These are phyloP conservation scores for Eutrema heterophyllum DNA, from an alignment of 345 rosid species.

Conservation along the genomic window DNA sequence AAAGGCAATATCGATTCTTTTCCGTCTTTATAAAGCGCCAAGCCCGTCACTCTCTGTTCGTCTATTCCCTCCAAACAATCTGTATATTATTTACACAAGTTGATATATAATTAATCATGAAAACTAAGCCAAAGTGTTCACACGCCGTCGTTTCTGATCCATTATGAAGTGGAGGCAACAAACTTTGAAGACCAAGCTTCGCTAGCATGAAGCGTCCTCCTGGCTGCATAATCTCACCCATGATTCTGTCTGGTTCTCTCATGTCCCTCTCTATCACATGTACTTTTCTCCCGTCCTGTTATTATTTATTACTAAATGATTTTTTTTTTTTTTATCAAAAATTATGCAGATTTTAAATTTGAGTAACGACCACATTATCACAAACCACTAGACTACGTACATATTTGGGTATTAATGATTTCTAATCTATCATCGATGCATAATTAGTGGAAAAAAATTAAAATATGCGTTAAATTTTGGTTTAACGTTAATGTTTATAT, in stretches of 20 bases:
- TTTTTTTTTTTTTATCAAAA: too few relatives aligned
- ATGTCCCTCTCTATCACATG: slow-evolving; percentile 57
- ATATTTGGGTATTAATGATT: background rate
- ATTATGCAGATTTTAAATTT: too few relatives aligned
- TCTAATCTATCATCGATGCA: background rate
- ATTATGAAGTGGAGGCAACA: background rate
- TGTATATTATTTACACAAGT: background rate
- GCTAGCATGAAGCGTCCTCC: slow-evolving; percentile 56
- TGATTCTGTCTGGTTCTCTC: slow-evolving; percentile 50
- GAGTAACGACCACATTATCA: too few relatives aligned
- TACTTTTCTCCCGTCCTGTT: slow-evolving; percentile 57
- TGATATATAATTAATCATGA: background rate
- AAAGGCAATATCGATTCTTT: slow-evolving; percentile 2
- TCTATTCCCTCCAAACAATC: slow-evolving; percentile 36
- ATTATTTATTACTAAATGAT: background rate
- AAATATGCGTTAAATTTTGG: too few relatives aligned
- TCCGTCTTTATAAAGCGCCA: slow-evolving; percentile 22
- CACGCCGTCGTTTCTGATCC: background rate
- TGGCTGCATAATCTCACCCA: slow-evolving; percentile 62
- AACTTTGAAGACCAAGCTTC: slow-evolving; percentile 56
- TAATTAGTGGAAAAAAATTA: background rate
- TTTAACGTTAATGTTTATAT: background rate
- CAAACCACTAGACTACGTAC: too few relatives aligned
- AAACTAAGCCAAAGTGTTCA: background rate
- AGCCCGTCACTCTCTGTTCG: slow-evolving; percentile 14